Conservation (phyloP, 106 monocot species). For the Platanthera zijinensis region DNA sequence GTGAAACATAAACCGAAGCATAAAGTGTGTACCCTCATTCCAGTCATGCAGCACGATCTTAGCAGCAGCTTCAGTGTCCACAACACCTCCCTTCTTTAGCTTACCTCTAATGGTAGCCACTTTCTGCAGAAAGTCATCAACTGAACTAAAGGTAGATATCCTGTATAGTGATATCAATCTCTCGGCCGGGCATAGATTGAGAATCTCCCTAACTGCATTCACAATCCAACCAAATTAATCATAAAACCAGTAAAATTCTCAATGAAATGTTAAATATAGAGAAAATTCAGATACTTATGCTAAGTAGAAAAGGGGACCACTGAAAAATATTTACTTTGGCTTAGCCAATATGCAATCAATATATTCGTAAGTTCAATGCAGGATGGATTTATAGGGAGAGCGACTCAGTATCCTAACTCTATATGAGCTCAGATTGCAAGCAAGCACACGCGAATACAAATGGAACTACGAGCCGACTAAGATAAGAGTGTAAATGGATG, state of each 20-base stretch:
- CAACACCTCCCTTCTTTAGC: conserved; percentile 86
- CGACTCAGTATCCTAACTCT: too few species aligned
- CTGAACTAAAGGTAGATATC: conserved; percentile 56
- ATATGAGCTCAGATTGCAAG: too few species aligned
- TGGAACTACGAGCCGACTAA: too few species aligned
- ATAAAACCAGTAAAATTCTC: not conserved
- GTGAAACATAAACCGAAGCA: not conserved
- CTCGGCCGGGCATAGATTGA: conserved; percentile 81
- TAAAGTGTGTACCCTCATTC: conserved; percentile 72
- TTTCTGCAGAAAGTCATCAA: conserved; percentile 87
- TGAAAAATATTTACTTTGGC: too few species aligned
- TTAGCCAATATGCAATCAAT: too few species aligned
- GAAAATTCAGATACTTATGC: too few species aligned
- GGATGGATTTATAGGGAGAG: too few species aligned
- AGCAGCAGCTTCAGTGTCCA: conserved; percentile 82
- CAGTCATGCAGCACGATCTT: conserved; percentile 97
- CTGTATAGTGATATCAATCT: conserved; percentile 78
- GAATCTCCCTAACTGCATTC: conserved; percentile 74
- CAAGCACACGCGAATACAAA: too few species aligned
- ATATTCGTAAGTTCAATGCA: too few species aligned
- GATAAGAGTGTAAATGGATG: too few species aligned
- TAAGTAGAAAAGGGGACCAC: too few species aligned
- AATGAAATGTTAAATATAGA: not conserved
- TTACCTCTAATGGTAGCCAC: conserved; percentile 80
- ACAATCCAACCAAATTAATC: not conserved